Conservation (phyloP, 2,329 filamentous ascomycete genomes). For the Trichoderma sp. region DNA sequence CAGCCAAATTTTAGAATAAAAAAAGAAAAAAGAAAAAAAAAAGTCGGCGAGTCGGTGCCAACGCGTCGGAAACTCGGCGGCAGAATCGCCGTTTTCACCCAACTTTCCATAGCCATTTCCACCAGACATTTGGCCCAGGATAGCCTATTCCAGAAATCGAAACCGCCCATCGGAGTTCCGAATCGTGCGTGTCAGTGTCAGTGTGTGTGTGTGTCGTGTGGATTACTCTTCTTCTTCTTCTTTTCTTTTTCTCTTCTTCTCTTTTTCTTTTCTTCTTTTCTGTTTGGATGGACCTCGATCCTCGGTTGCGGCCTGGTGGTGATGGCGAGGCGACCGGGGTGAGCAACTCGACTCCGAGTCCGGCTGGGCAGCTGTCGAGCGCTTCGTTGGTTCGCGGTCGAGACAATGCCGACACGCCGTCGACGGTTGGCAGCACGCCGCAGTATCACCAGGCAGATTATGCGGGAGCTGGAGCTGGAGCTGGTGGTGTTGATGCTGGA, state of each 20-base stretch:
- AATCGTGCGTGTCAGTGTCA: background rate
- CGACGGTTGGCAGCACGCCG: slow-evolving; percentile 14
- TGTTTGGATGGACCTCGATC: slow-evolving; percentile 34
- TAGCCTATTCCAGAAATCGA: background rate
- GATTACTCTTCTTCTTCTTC: background rate
- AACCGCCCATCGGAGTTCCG: background rate
- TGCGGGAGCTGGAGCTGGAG: background rate
- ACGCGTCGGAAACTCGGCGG: slow-evolving; percentile 31
- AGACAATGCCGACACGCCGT: slow-evolving; percentile 27
- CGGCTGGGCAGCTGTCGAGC: slow-evolving; percentile 16
- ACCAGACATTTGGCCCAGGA: background rate
- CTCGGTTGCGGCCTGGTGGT: slow-evolving; percentile 29
- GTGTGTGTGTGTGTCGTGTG: background rate
- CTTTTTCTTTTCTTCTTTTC: background rate
- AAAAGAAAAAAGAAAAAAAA: background rate
- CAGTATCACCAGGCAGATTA: background rate
- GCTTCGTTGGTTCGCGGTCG: slow-evolving; percentile 20
- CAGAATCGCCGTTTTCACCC: slow-evolving; percentile 29
- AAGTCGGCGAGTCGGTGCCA: slow-evolving; percentile 18
- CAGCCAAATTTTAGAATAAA: too few species aligned
- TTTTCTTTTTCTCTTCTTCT: background rate
- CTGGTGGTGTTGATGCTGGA: slow-evolving; percentile 21
- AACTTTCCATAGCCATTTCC: slow-evolving; percentile 4
- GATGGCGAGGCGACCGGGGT: slow-evolving; percentile 24
- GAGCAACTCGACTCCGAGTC: slow-evolving; percentile 22